These are phyloP conservation scores for Fusarium sp. DNA, from an alignment of 2,329 filamentous ascomycete genomes.

Conservation along the genomic window DNA sequence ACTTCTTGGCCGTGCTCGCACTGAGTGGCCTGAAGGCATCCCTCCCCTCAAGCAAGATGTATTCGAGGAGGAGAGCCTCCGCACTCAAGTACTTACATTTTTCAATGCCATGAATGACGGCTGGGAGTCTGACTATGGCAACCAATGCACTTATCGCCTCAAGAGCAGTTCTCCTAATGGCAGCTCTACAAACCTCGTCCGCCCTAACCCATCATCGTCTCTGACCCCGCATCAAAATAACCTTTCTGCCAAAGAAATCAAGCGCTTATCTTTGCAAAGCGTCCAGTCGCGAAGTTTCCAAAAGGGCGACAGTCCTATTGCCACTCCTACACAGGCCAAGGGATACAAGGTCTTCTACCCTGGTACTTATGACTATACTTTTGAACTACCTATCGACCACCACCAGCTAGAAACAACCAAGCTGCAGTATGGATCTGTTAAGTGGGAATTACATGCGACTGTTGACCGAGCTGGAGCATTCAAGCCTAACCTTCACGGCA, in stretches of 20 bases:
- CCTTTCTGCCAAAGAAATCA: slow-evolving; percentile 60
- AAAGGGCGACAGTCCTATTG: slow-evolving; percentile 76
- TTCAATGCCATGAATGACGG: slow-evolving; percentile 80
- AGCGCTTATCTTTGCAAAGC: slow-evolving; percentile 81
- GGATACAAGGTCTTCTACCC: slow-evolving; percentile 89
- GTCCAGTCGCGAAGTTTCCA: slow-evolving; percentile 86
- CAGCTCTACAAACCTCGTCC: slow-evolving; percentile 48
- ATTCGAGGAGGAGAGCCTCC: slow-evolving; percentile 84
- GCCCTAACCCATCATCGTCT: slow-evolving; percentile 33
- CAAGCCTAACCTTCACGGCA: slow-evolving; percentile 85
- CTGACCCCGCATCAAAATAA: slow-evolving; percentile 41
- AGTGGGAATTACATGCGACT: slow-evolving; percentile 86
- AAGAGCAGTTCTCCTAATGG: slow-evolving; percentile 52
- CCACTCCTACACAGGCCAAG: slow-evolving; percentile 69
- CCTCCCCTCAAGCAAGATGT: slow-evolving; percentile 87
- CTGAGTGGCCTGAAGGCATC: slow-evolving; percentile 97
- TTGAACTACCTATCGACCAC: slow-evolving; percentile 90
- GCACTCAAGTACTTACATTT: slow-evolving; percentile 90
- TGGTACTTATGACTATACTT: slow-evolving; percentile 74
- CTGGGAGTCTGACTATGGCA: slow-evolving; percentile 71
- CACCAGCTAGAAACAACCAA: slow-evolving; percentile 89
- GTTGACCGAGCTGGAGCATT: slow-evolving; percentile 91
- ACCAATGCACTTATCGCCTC: slow-evolving; percentile 67
- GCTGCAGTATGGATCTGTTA: slow-evolving; percentile 85
- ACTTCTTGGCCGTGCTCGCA: slow-evolving; percentile 84